A percentile compares a stretch with the other conserved stretches of the same genome.
These are phyloP conservation scores for Tetragonia tetragonoides DNA, from an alignment of 148 eudicot species.

Conservation along the genomic window DNA sequence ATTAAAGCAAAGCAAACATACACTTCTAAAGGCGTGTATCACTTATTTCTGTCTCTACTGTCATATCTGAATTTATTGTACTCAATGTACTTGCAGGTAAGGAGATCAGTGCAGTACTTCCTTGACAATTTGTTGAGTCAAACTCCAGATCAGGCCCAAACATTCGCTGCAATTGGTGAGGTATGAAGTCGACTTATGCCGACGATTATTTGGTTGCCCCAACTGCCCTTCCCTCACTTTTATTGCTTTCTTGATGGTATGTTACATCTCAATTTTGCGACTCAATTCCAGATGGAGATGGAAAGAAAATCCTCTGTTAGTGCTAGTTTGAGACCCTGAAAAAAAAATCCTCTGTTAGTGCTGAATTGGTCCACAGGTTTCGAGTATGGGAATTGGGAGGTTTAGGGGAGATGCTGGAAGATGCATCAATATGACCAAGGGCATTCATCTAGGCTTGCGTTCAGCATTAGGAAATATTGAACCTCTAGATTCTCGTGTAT, in stretches of 20 bases:
- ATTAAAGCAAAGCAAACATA: constrained; percentile 10
- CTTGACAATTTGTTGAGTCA: constrained; percentile 83
- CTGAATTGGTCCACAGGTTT: not conserved
- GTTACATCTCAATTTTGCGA: not conserved
- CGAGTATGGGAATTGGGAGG: not conserved
- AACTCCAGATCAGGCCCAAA: constrained; percentile 88
- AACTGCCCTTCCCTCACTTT: constrained; percentile 8
- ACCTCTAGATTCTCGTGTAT: not conserved
- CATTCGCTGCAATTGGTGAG: constrained; percentile 94
- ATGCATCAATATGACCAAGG: not conserved
- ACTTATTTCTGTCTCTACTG: not conserved
- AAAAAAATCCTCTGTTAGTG: not conserved
- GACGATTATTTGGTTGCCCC: not conserved
- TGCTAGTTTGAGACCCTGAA: not conserved
- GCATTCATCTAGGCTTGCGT: not conserved
- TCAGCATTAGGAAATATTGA: not conserved
- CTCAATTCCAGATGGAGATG: not conserved
- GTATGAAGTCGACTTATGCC: constrained; percentile 34
- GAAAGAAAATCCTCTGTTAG: not conserved
- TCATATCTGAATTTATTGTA: constrained; percentile 1
- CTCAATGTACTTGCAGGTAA: constrained; percentile 45
- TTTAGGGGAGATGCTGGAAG: not conserved
- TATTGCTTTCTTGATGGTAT: not conserved
- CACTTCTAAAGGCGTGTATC: not conserved
- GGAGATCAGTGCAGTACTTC: constrained; percentile 92